A percentile compares a stretch with the other conserved stretches of the same genome.
Conservation (phyloP, 306 rosid genomes). For the Fagus sylvatica region DNA sequence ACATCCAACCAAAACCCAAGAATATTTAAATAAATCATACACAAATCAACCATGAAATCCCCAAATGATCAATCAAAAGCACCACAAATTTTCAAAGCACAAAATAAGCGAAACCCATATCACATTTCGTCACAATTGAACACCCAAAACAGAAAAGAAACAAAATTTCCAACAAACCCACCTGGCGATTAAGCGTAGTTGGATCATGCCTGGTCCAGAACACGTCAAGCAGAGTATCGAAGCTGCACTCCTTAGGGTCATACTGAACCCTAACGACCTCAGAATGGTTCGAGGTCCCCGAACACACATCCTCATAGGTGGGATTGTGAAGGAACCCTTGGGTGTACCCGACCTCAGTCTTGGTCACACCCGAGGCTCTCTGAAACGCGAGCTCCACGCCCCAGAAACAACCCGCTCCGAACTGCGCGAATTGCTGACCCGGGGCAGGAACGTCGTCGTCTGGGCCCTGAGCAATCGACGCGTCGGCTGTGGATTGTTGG, state of each 20-base stretch:
- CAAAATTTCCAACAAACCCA: constrained; percentile 9
- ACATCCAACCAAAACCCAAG: neutral
- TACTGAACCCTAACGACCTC: constrained; percentile 90
- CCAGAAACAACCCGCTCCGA: constrained; percentile 99
- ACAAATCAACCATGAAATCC: constrained; percentile 1
- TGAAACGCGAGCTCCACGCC: constrained; percentile 92
- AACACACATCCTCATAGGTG: constrained; percentile 75
- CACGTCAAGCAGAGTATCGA: constrained; percentile 62
- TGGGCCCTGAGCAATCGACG: constrained; percentile 70
- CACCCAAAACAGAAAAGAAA: neutral
- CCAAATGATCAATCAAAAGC: neutral
- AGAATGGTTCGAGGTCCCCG: constrained; percentile 66
- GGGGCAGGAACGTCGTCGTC: constrained; percentile 84
- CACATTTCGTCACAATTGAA: neutral
- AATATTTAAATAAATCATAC: neutral
- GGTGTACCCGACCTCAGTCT: constrained; percentile 85
- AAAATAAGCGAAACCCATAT: neutral
- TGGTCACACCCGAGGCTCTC: constrained; percentile 74
- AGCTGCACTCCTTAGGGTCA: constrained; percentile 69
- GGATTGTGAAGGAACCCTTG: constrained; percentile 82
- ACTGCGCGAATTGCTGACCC: constrained; percentile 80
- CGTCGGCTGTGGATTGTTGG: constrained; percentile 44
- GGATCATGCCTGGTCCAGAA: constrained; percentile 93
- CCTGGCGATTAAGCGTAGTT: constrained; percentile 92
- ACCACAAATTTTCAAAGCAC: neutral